Base-by-base conservation (phyloP, 139 green algal genomes). In the Nannochloris sp. region DNA sequence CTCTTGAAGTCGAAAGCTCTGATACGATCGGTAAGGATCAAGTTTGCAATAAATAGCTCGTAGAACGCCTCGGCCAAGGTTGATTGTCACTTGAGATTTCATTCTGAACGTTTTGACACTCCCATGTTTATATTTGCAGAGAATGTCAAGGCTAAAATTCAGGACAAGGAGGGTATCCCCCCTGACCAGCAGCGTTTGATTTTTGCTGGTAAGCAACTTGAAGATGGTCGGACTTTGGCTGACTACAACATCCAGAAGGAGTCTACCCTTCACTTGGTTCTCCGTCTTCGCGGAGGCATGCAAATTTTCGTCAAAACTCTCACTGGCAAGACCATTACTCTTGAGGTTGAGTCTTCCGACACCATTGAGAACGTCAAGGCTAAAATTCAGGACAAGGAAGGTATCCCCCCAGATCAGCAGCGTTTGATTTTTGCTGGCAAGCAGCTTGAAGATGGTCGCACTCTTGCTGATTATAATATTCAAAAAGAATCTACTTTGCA, bases 231-330 rank as follows among this genome's bases (percentile, higher is more conserved):
- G 67, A 96, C 89, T n/a, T 76, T 97, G 60, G 85, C 90, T 13
- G 90, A 97, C 75, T 97, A 97, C 88, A 97, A 97, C 85, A 97
- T 97, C 79, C 90, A 97, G 88, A 97, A 97, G 85, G 89, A 93
- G 77, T 81, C 68, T 4, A 89, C 82, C 7, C 64, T 81, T 2
- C 74, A 81, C 59, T 61, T 81, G 47, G 70, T 81, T n/a, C 54
- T 65, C 46, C 65, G 65, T 36, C 76, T 86, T 53, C 78, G 80
- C n/a, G 79, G 79, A 67, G 78, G 77, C 47, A 88, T 89, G 78
- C 81, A 89, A 75, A 89, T 89, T 59, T 89, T 89, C 60, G 78
- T 89, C 37, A 88, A 89, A 78, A 89, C 81, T 71, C 71, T 91
- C 25, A 91, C 84, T 54, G 81, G 83, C 51, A 90, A 90, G 81